Conservation (phyloP, 495 filamentous ascomycete species). For the Xylaria castorea region DNA sequence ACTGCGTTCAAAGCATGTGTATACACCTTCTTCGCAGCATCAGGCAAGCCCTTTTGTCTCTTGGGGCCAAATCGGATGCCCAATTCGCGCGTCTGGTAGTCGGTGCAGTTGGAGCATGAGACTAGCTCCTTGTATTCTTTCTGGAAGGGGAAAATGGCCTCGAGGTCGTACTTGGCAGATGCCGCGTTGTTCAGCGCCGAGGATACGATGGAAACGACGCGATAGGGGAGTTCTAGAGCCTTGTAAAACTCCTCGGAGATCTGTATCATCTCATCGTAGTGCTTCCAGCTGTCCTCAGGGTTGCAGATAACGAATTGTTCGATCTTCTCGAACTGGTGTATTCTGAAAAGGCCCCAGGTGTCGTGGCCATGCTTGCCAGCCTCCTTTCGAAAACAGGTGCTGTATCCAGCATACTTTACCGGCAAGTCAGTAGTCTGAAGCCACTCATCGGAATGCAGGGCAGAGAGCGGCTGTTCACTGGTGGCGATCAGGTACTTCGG, state of each 20-base stretch:
- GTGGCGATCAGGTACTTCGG: constrained; percentile 97
- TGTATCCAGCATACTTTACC: constrained; percentile 83
- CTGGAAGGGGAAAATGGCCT: constrained; percentile 97
- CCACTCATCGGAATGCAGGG: constrained; percentile 94
- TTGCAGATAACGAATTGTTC: constrained; percentile 95
- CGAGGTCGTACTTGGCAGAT: constrained; percentile 92
- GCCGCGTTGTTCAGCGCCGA: constrained; percentile 95
- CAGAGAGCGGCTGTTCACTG: constrained; percentile 92
- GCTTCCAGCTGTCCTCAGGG: constrained; percentile 93
- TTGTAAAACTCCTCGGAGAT: constrained; percentile 94
- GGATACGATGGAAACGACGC: constrained; percentile 89
- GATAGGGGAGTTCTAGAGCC: constrained; percentile 86
- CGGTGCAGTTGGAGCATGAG: constrained; percentile 93
- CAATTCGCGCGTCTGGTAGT: constrained; percentile 88
- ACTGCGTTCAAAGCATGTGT: constrained; percentile 87
- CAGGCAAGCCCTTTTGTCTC: constrained; percentile 66
- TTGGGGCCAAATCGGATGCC: constrained; percentile 87
- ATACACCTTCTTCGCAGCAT: constrained; percentile 79
- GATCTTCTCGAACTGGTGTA: constrained; percentile 98
- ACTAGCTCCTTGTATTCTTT: constrained; percentile 98
- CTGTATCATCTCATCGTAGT: constrained; percentile 89
- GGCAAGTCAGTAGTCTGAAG: constrained; percentile 79
- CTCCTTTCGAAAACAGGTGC: constrained; percentile 94
- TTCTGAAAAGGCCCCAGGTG: constrained; percentile 97
- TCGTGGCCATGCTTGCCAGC: constrained; percentile 92